Evolutionary conservation across 208 protist genomes (phyloP).

Genomic region (Endotrypanum monterogeii): DNA sequence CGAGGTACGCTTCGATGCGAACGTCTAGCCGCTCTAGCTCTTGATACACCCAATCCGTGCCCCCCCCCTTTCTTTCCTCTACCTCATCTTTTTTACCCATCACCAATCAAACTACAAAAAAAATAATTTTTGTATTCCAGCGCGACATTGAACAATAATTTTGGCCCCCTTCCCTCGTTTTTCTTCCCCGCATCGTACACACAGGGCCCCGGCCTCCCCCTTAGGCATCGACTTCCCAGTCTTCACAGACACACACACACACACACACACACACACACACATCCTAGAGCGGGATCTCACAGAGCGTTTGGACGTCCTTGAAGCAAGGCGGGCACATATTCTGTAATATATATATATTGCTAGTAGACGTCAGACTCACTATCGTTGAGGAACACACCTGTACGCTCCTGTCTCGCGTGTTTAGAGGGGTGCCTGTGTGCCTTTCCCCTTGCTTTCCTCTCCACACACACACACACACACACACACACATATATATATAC

Average conservation of each 20-base stretch:
- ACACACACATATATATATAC: too few relatives aligned
- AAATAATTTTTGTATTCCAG: neutral
- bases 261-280: neutral
- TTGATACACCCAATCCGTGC: neutral
- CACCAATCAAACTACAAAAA: too few relatives aligned
- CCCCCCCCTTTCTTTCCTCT: neutral
- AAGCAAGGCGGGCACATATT: neutral
- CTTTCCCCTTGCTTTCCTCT: neutral
- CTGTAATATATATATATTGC: too few relatives aligned
- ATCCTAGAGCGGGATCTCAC: neutral
- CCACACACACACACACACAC: too few relatives aligned
- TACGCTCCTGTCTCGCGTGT: neutral
- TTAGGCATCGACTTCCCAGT: neutral
- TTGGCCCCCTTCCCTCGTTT: neutral
- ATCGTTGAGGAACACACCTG: too few relatives aligned
- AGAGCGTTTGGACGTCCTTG: neutral
- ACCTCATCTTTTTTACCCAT: neutral
- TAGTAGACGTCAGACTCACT: too few relatives aligned
- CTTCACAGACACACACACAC: neutral
- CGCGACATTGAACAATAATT: neutral
- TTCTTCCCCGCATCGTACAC: neutral
- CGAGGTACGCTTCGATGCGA: too few relatives aligned
- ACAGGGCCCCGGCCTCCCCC: neutral
- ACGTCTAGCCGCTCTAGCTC: too few relatives aligned
- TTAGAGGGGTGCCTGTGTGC: neutral